phyloP scores from a whole-genome alignment of 2,329 filamentous ascomycete species.

The Xylaria sp. region DNA sequence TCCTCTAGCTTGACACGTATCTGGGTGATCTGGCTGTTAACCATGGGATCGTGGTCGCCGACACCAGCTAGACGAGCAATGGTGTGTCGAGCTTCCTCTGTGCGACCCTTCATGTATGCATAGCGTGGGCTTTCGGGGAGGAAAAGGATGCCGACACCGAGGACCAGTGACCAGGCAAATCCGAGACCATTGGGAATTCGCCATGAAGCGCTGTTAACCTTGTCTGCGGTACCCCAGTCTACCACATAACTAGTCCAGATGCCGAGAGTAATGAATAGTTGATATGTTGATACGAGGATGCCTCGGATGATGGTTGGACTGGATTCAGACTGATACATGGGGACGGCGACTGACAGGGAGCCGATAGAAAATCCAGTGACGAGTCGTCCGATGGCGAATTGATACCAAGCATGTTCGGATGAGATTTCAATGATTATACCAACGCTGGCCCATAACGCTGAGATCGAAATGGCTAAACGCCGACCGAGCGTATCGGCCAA shows the following conservation, averaged over 20 bases:
- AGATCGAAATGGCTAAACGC: slow-evolving; percentile 69
- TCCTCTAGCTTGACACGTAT: not conserved
- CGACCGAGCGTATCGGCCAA: slow-evolving; percentile 72
- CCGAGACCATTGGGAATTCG: not conserved
- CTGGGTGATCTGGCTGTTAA: not conserved
- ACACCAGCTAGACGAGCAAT: not conserved
- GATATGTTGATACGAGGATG: not conserved
- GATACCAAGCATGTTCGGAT: slow-evolving; percentile 67
- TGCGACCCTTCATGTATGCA: not conserved
- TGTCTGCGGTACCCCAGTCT: not conserved
- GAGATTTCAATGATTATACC: slow-evolving; percentile 74
- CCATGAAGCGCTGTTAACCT: not conserved
- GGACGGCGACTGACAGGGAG: slow-evolving; percentile 70
- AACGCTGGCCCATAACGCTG: slow-evolving; percentile 71
- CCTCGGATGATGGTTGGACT: not conserved
- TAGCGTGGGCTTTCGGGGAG: not conserved
- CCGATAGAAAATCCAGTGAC: slow-evolving; percentile 70
- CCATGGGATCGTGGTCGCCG: not conserved
- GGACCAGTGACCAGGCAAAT: not conserved
- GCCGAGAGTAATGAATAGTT: not conserved
- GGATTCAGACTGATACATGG: slow-evolving; percentile 56
- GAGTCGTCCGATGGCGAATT: slow-evolving; percentile 72
- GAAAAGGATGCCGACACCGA: not conserved
- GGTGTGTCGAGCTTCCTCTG: not conserved
- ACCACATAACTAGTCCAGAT: not conserved